Conservation (phyloP, 2,329 filamentous ascomycete species). For the Curvularia sp. region DNA sequence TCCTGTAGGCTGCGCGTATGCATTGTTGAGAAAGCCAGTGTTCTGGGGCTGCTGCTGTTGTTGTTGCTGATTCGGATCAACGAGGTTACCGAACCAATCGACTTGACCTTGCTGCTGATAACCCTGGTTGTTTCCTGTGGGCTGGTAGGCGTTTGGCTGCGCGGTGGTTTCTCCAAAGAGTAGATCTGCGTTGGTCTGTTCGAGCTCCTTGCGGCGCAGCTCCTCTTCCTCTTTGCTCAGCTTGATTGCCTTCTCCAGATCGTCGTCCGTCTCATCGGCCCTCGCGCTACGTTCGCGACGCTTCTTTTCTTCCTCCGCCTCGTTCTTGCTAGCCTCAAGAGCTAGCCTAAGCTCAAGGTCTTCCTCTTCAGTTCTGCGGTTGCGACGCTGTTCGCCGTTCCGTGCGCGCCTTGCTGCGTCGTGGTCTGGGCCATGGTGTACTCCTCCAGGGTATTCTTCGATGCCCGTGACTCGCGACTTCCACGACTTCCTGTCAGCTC, state of each 20-base stretch:
- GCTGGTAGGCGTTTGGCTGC: slow-evolving; percentile 74
- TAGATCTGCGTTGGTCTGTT: slow-evolving; percentile 81
- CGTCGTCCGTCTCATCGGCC: slow-evolving; percentile 71
- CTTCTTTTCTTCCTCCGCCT: slow-evolving; percentile 89
- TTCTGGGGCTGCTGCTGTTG: slow-evolving; percentile 65
- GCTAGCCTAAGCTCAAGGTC: slow-evolving; percentile 90
- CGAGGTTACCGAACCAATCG: slow-evolving; percentile 96
- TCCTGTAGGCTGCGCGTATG: slow-evolving; percentile 81
- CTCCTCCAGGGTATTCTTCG: slow-evolving; percentile 73
- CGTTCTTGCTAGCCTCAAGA: slow-evolving; percentile 91
- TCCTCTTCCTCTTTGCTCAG: slow-evolving; percentile 96
- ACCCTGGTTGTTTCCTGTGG: slow-evolving; percentile 92
- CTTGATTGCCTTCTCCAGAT: slow-evolving; percentile 92
- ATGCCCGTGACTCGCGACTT: slow-evolving; percentile 95
- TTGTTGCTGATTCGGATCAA: slow-evolving; percentile 69
- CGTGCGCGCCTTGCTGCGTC: slow-evolving; percentile 53
- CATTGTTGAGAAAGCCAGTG: slow-evolving; percentile 71
- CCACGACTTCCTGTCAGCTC: slow-evolving; percentile 91
- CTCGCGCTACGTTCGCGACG: slow-evolving; percentile 65
- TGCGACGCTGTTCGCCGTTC: slow-evolving; percentile 46
- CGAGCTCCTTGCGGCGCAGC: slow-evolving; percentile 80
- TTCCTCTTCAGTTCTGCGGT: slow-evolving; percentile 73
- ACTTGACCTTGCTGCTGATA: slow-evolving; percentile 97
- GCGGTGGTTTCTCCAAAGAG: slow-evolving; percentile 82
- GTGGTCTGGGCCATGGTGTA: slow-evolving; percentile 40